Evolutionary conservation across 2,329 filamentous ascomycete species (phyloP), one percentile per base, ranked within the genome.

Genomic region (Atkinsonella texensis): DNA sequence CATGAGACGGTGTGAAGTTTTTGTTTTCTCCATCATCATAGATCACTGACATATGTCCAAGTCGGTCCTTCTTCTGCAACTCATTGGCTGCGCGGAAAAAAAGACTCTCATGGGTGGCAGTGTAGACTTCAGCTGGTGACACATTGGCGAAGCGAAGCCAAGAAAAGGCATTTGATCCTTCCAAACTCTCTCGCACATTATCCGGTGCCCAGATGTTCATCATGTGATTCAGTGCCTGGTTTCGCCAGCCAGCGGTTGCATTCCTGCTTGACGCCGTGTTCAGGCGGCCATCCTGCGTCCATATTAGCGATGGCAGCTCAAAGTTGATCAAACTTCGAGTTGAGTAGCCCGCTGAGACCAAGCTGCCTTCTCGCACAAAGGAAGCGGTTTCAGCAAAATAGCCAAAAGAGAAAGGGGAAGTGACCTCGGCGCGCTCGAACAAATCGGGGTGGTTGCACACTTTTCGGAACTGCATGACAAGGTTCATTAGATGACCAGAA

Each of bases 381-480:
- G 90, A 96, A 0, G 88, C 90, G 0, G 91, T 96, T 72, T 98
- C 93, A 13, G 90, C 93, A 68, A 91, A 98, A 65, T 85, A 81
- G n/a, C 83, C 81, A 60, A 85, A 83, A 1, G 88, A 85, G 61
- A 91, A 84, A 0, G 93, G 89, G 9, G 90, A 95, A 23, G 80
- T 84, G 9, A 89, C 95, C 55, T 97, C 91, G 10, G 91, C 90
- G 45, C 93, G 85, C 68, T 98, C 90, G 60, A 98, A 98, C 35
- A 98, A 71, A 69, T 98, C 93, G 0, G 93, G 93, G 65, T 98
- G 93, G 64, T 98, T 98, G 73, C 93, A 98, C 52, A 98, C 93
- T 71, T 98, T 98, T 61, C 93, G 83, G 79, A 98, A 98, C 70
- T 98, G 93, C 93, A 98, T 98, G 56, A 98, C 93, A 57, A 98